Evolutionary conservation across 2,329 filamentous ascomycete species (phyloP).

Genomic region (Nigrospora oryzae): DNA sequence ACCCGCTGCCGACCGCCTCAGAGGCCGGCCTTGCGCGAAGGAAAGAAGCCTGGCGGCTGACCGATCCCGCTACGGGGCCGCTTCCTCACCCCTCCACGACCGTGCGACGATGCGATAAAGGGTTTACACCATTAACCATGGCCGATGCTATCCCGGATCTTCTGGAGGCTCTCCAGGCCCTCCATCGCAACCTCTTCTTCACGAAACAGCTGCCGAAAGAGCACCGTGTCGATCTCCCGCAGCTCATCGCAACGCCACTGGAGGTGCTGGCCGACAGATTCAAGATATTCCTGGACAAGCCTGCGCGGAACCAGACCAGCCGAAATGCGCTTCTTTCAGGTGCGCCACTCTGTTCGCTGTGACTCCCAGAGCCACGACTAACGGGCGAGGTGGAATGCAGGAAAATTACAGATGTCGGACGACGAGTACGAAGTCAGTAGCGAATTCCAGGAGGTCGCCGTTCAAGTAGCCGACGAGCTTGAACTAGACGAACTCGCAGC

Average conservation of each 20-base stretch:
- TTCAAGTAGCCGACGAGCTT: slow-evolving; percentile 79
- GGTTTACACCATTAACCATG: slow-evolving; percentile 44
- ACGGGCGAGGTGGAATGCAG: slow-evolving; percentile 31
- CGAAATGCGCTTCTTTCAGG: slow-evolving; percentile 63
- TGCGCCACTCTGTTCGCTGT: slow-evolving; percentile 23
- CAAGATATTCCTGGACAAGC: slow-evolving; percentile 65
- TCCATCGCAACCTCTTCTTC: slow-evolving; percentile 77
- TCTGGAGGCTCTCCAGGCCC: slow-evolving; percentile 69
- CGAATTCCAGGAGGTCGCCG: slow-evolving; percentile 74
- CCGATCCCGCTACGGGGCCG: background rate
- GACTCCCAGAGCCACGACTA: background rate
- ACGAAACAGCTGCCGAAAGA: slow-evolving; percentile 60
- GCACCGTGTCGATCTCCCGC: slow-evolving; percentile 56
- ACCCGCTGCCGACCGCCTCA: too few species aligned
- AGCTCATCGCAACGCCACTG: slow-evolving; percentile 36
- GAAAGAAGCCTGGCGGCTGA: background rate
- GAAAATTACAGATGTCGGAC: slow-evolving; percentile 65
- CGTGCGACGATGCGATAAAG: slow-evolving; percentile 34
- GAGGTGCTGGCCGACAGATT: slow-evolving; percentile 60
- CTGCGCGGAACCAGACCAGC: slow-evolving; percentile 65
- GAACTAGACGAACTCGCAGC: slow-evolving; percentile 86
- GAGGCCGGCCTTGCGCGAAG: too few species aligned
- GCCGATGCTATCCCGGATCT: slow-evolving; percentile 63
- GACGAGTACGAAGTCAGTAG: slow-evolving; percentile 75
- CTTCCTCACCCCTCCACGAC: background rate